Conservation (phyloP, 495 filamentous ascomycete species). For the Chlorociboria aeruginascens region DNA sequence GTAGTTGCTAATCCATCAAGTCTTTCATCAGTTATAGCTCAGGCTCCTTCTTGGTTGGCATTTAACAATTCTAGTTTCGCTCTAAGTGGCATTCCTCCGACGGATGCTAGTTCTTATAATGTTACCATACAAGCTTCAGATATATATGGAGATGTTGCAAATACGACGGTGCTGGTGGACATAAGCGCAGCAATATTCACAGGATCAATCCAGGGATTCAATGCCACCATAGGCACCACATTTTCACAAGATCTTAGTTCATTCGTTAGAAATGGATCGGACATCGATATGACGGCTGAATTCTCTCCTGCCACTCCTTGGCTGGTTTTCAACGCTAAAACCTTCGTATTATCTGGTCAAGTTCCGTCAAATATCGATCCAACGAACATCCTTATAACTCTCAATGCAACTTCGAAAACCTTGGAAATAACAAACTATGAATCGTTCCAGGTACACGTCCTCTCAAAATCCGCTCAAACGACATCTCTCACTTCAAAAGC, state of each 20-base stretch:
- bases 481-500: neutral
- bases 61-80: constrained; percentile 50
- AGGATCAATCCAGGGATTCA: constrained; percentile 28
- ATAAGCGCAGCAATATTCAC: constrained; percentile 30
- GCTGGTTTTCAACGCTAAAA: constrained; percentile 51
- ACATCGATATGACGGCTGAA: constrained; percentile 42
- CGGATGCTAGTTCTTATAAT: constrained; percentile 41
- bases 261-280: constrained; percentile 36
- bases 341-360: constrained; percentile 46
- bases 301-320: constrained; percentile 44
- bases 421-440: constrained; percentile 30
- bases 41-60: constrained; percentile 56
- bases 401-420: constrained; percentile 37
- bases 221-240: constrained; percentile 47
- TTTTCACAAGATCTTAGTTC: constrained; percentile 54
- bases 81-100: constrained; percentile 52
- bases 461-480: constrained; percentile 9
- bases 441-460: constrained; percentile 38
- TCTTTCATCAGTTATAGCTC: constrained; percentile 35
- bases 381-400: constrained; percentile 30
- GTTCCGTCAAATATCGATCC: constrained; percentile 40
- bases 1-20: constrained; percentile 31
- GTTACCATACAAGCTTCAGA: constrained; percentile 57
- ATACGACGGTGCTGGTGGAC: constrained; percentile 48
- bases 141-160: constrained; percentile 49